Conservation (phyloP, 192 early-diverging fungal species). For the Chytriomyces confervae region DNA sequence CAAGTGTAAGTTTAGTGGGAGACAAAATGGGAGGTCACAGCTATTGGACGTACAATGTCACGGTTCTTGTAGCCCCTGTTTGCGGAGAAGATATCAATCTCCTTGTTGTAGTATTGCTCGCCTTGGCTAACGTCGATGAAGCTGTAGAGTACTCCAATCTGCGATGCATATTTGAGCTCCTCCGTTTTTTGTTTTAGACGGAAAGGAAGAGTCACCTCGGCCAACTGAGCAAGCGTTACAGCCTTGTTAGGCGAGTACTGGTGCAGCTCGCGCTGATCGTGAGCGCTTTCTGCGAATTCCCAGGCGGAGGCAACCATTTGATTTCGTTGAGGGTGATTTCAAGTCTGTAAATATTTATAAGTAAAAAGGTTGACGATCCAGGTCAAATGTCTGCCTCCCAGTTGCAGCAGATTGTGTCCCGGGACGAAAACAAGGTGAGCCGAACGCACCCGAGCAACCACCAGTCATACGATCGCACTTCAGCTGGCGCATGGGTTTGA, state of each 20-base stretch:
- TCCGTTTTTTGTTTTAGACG: background rate
- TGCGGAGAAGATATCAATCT: slow-evolving; percentile 70
- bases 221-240: slow-evolving; percentile 73
- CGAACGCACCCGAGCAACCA: background rate
- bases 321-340: background rate
- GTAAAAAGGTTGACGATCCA: background rate
- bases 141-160: slow-evolving; percentile 79
- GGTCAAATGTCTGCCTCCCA: background rate
- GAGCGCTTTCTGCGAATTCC: background rate
- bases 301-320: slow-evolving; percentile 3
- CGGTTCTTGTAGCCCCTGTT: slow-evolving; percentile 90
- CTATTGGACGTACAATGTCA: slow-evolving; percentile 64
- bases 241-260: slow-evolving; percentile 68
- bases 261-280: slow-evolving; percentile 53
- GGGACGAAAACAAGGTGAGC: slow-evolving; percentile 20
- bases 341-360: background rate
- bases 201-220: slow-evolving; percentile 3
- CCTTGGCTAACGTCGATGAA: slow-evolving; percentile 59
- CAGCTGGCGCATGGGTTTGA: too few species aligned
- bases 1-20: background rate
- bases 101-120: slow-evolving; percentile 46
- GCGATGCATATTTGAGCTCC: background rate
- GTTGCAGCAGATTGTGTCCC: background rate
- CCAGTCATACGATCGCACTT: too few species aligned
- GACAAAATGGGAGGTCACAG: background rate